phyloP scores from a whole-genome alignment of 1,284 basidiomycete genomes.

The Pseudozyma pruni region DNA sequence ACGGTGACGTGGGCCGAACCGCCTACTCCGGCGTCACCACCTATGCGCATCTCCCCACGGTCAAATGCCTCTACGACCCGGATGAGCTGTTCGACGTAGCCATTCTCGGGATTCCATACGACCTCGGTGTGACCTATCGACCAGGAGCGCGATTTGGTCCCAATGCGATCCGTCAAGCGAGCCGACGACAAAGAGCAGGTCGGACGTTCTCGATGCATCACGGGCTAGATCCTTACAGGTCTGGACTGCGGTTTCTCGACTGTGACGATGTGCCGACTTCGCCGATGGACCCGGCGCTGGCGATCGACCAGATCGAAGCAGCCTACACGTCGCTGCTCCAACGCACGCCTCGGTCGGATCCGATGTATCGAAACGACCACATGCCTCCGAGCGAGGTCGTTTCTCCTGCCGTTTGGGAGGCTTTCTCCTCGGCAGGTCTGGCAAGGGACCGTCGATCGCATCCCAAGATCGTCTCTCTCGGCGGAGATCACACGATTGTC shows the following conservation, averaged over 20 bases:
- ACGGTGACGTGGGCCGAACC: conserved; percentile 30
- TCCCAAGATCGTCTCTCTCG: conserved; percentile 69
- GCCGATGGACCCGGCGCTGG: conserved; percentile 43
- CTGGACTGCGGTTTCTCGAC: conserved; percentile 46
- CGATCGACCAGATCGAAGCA: conserved; percentile 54
- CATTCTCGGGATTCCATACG: conserved; percentile 52
- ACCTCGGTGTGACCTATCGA: conserved; percentile 50
- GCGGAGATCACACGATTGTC: conserved; percentile 70
- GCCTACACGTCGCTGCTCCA: conserved; percentile 33
- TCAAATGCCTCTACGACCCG: conserved; percentile 29
- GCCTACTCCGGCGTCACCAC: conserved; percentile 48
- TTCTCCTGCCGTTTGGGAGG: conserved; percentile 24
- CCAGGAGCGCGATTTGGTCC: conserved; percentile 51
- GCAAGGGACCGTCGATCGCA: conserved; percentile 50
- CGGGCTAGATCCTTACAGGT: conserved; percentile 41
- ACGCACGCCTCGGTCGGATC: conserved; percentile 22
- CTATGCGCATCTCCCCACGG: conserved; percentile 48
- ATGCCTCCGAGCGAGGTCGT: conserved; percentile 14
- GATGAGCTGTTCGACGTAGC: conserved; percentile 46
- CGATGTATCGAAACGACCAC: neutral
- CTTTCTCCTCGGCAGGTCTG: conserved; percentile 69
- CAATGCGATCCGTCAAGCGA: conserved; percentile 43
- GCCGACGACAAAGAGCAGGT: conserved; percentile 41
- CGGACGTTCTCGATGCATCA: conserved; percentile 40
- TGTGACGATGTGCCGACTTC: conserved; percentile 52